Conservation (phyloP, 805 yeast species). For the Candida quercuum region DNA sequence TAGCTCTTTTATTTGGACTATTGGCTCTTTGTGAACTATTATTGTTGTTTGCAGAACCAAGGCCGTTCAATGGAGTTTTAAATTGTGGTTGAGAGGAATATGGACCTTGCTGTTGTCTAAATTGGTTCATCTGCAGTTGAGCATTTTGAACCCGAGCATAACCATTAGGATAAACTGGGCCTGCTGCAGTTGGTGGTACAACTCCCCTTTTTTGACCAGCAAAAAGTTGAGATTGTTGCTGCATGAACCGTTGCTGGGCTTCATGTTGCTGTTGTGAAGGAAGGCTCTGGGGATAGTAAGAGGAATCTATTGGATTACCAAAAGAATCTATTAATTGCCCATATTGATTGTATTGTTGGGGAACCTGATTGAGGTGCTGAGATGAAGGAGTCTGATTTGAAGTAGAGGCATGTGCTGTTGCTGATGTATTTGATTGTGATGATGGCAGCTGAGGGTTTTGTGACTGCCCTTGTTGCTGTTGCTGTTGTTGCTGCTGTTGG, state of each 20-base stretch:
- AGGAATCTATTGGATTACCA: constrained; percentile 7
- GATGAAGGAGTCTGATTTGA: background rate
- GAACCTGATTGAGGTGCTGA: background rate
- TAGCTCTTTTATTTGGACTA: constrained; percentile 18
- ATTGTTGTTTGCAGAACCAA: constrained; percentile 3
- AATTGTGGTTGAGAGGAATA: constrained; percentile 1
- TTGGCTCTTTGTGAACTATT: constrained; percentile 4
- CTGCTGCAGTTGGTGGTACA: constrained; percentile 3
- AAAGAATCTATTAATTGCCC: constrained; percentile 5
- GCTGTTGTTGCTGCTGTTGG: constrained; percentile 5
- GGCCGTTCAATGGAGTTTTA: constrained; percentile 2
- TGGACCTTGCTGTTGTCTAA: constrained; percentile 36
- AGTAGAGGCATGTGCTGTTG: background rate
- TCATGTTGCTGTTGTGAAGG: constrained; percentile 24
- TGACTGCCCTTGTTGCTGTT: background rate
- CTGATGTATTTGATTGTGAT: background rate
- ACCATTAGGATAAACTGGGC: constrained; percentile 14
- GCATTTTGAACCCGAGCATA: constrained; percentile 29
- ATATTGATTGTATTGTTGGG: constrained; percentile 4
- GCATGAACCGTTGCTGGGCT: constrained; percentile 22
- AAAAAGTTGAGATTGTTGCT: constrained; percentile 23
- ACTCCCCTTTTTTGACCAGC: constrained; percentile 18
- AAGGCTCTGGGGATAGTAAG: constrained; percentile 19
- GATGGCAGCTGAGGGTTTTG: constrained; percentile 1
- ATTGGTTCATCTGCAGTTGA: constrained; percentile 44